Evolutionary conservation across 805 yeast species (phyloP).

Genomic region (Hanseniaspora osmophila): DNA sequence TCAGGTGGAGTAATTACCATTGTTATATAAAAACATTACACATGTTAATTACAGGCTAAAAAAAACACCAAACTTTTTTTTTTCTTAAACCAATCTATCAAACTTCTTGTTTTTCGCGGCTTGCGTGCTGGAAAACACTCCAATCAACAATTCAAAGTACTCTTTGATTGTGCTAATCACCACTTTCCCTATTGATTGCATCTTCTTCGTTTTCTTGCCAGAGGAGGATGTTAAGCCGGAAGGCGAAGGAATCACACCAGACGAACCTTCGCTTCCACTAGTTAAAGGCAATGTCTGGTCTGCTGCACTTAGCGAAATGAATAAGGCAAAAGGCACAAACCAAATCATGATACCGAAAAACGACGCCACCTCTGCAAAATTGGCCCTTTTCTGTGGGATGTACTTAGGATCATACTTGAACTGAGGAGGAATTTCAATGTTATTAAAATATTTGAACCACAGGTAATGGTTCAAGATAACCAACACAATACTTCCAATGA

Average conservation of each 20-base stretch:
- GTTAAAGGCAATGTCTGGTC: constrained; percentile 68
- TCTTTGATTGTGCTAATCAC: constrained; percentile 42
- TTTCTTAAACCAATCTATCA: background rate
- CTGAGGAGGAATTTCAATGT: constrained; percentile 53
- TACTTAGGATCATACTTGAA: constrained; percentile 43
- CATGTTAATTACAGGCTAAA: too few species aligned
- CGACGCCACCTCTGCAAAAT: constrained; percentile 83
- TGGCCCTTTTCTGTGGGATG: constrained; percentile 54
- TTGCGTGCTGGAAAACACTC: constrained; percentile 1
- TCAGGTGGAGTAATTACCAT: too few species aligned
- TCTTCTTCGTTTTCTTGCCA: constrained; percentile 20
- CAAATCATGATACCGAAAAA: constrained; percentile 89
- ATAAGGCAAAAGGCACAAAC: constrained; percentile 86
- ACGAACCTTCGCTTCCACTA: constrained; percentile 18
- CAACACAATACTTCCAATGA: constrained; percentile 54
- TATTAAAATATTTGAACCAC: constrained; percentile 80
- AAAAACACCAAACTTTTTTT: too few species aligned
- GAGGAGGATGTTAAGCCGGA: constrained; percentile 3
- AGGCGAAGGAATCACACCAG: too few species aligned
- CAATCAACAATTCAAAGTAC: constrained; percentile 9
- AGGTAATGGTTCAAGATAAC: constrained; percentile 71
- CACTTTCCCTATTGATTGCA: constrained; percentile 57
- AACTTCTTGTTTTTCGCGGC: background rate
- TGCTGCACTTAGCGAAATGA: constrained; percentile 82
- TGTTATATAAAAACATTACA: background rate